Evolutionary conservation across 306 rosid genomes (phyloP).

Genomic region (Prunus mongolica): DNA sequence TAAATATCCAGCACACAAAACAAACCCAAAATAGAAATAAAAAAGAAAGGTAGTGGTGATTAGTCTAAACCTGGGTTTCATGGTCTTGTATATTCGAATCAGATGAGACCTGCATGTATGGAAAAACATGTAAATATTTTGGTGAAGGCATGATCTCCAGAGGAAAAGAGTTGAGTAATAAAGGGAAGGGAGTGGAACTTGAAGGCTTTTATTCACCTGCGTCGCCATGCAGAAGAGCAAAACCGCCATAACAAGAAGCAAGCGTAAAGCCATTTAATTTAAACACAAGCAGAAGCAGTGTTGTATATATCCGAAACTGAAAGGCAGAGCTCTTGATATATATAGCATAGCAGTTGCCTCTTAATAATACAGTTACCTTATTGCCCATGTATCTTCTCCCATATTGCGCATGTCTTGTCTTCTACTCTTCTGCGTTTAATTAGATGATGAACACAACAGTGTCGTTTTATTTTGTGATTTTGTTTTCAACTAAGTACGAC

Average conservation of each 20-base stretch:
- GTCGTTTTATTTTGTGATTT: too few relatives aligned
- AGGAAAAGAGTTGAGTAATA: too few relatives aligned
- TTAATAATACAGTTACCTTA: background rate
- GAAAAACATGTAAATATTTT: too few relatives aligned
- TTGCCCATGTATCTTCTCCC: background rate
- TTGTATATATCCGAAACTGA: background rate
- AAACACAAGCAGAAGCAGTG: too few relatives aligned
- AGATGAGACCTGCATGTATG: slow-evolving; percentile 16
- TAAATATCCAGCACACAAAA: too few relatives aligned
- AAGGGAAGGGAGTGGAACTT: background rate
- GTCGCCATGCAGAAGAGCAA: slow-evolving; percentile 17
- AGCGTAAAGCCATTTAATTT: slow-evolving; percentile 10
- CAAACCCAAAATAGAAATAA: background rate
- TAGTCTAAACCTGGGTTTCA: slow-evolving; percentile 15
- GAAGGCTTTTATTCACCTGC: background rate
- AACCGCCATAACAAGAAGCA: slow-evolving; percentile 11
- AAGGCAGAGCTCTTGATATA: background rate
- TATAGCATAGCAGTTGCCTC: background rate
- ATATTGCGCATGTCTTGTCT: background rate
- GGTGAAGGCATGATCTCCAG: too few relatives aligned
- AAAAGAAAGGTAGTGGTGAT: background rate
- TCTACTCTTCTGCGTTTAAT: too few relatives aligned
- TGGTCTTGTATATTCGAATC: slow-evolving; percentile 16
- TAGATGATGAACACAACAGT: too few relatives aligned
- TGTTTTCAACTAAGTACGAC: too few relatives aligned